Conservation (phyloP, 2,329 filamentous ascomycete species). For the Diaporthe humulicola region DNA sequence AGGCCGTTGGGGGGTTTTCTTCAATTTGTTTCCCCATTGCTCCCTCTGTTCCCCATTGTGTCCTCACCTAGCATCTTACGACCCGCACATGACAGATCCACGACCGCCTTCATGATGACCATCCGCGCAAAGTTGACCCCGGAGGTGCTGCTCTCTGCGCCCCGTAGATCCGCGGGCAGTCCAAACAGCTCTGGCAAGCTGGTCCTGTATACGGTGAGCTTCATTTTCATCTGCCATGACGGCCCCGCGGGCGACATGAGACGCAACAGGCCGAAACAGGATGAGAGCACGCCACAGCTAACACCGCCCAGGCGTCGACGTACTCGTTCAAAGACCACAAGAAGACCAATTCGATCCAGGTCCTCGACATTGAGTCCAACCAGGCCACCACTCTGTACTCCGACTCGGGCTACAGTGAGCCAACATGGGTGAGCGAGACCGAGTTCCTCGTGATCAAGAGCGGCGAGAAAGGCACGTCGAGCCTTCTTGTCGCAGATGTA, state of each 20-base stretch:
- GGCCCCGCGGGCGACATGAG: neutral
- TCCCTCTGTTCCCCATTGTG: neutral
- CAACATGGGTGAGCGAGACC: slow-evolving; percentile 81
- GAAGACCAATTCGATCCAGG: slow-evolving; percentile 74
- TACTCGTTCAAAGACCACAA: slow-evolving; percentile 85
- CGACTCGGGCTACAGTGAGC: slow-evolving; percentile 75
- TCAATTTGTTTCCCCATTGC: neutral
- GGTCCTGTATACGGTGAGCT: slow-evolving; percentile 72
- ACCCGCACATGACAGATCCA: neutral
- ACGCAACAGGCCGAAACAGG: too few relatives aligned
- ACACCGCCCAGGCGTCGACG: slow-evolving; percentile 67
- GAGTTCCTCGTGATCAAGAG: slow-evolving; percentile 70
- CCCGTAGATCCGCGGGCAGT: slow-evolving; percentile 76
- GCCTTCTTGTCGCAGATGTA: slow-evolving; percentile 57
- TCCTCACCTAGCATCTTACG: neutral
- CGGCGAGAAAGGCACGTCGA: slow-evolving; percentile 61
- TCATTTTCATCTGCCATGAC: neutral
- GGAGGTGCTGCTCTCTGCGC: slow-evolving; percentile 81
- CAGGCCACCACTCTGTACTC: slow-evolving; percentile 76
- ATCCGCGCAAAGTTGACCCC: slow-evolving; percentile 81
- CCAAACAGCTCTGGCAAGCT: slow-evolving; percentile 78
- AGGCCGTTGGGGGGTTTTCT: neutral
- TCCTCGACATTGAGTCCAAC: slow-evolving; percentile 78
- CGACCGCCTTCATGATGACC: slow-evolving; percentile 69
- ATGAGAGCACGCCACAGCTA: neutral